Conservation (phyloP, 192 early-diverging fungal genomes). For the Gonapodya prolifera region DNA sequence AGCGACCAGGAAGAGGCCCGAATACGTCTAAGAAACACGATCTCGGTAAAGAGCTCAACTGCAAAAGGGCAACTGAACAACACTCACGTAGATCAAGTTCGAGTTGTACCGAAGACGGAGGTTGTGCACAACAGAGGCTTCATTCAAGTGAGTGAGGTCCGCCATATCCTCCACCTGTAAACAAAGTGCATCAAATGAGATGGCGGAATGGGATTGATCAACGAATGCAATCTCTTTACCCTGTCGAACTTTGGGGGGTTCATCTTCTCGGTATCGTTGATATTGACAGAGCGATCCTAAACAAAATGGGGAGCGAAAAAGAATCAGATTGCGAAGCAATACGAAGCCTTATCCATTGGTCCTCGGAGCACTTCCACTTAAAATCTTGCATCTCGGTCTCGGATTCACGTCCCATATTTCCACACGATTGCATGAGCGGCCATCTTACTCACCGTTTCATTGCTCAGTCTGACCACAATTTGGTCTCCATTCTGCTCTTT, state of each 20-base stretch:
- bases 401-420: no score
- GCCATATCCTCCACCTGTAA: slow-evolving; percentile 88
- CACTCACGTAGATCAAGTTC: slow-evolving; percentile 82
- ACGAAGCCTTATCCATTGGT: neutral
- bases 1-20: slow-evolving; percentile 96
- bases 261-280: slow-evolving; percentile 85
- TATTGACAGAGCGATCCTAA: slow-evolving; percentile 55
- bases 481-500: slow-evolving; percentile 55
- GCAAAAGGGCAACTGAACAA: neutral
- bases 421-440: neutral
- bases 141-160: slow-evolving; percentile 90
- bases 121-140: slow-evolving; percentile 97
- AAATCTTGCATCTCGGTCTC: neutral
- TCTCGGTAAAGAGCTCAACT: slow-evolving; percentile 5
- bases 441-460: slow-evolving; percentile 46
- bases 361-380: neutral
- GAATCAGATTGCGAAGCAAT: neutral
- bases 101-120: slow-evolving; percentile 77
- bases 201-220: no score
- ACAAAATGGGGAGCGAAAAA: neutral
- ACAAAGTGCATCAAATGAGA: neutral
- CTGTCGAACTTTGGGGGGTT: slow-evolving; percentile 99
- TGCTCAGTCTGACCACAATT: slow-evolving; percentile 62
- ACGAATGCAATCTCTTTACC: slow-evolving; percentile 1
- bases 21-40: slow-evolving; percentile 64